phyloP scores from a whole-genome alignment of 345 rosid species.

The Toxicodendron radicans region DNA sequence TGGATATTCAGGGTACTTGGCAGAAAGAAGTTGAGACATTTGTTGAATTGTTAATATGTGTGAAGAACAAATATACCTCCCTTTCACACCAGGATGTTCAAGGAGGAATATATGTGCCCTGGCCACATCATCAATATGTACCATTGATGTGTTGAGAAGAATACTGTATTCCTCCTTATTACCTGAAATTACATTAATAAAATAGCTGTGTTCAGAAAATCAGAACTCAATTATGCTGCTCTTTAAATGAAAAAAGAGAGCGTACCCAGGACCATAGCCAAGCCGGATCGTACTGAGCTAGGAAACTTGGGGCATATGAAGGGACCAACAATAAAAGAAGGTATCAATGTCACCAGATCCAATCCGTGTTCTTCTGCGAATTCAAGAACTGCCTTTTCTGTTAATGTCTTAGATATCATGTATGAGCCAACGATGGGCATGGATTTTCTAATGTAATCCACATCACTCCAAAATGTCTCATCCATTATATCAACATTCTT shows the following conservation, averaged over 20 bases:
- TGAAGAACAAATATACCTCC: slow-evolving; percentile 44
- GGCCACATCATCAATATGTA: slow-evolving; percentile 42
- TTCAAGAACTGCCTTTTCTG: slow-evolving; percentile 34
- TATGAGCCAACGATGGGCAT: background rate
- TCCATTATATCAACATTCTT: background rate
- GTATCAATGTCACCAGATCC: slow-evolving; percentile 42
- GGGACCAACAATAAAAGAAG: slow-evolving; percentile 39
- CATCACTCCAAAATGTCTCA: slow-evolving; percentile 19
- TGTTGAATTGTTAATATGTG: slow-evolving; percentile 15
- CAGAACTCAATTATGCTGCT: no score
- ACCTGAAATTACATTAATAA: no score
- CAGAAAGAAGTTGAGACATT: slow-evolving; percentile 28
- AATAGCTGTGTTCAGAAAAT: no score
- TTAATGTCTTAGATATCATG: slow-evolving; percentile 32
- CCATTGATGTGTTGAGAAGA: slow-evolving; percentile 14
- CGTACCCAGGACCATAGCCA: slow-evolving; percentile 34
- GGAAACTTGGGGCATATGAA: slow-evolving; percentile 44
- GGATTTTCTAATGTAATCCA: background rate
- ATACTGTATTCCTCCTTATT: background rate
- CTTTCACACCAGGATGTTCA: slow-evolving; percentile 35
- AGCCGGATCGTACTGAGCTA: slow-evolving; percentile 15
- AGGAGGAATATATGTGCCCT: slow-evolving; percentile 45
- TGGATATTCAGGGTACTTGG: slow-evolving; percentile 31
- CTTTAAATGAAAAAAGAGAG: no score
- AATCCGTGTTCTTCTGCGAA: slow-evolving; percentile 33